Conservation (phyloP, 2,329 filamentous ascomycete genomes). For the Penicillium sp. region DNA sequence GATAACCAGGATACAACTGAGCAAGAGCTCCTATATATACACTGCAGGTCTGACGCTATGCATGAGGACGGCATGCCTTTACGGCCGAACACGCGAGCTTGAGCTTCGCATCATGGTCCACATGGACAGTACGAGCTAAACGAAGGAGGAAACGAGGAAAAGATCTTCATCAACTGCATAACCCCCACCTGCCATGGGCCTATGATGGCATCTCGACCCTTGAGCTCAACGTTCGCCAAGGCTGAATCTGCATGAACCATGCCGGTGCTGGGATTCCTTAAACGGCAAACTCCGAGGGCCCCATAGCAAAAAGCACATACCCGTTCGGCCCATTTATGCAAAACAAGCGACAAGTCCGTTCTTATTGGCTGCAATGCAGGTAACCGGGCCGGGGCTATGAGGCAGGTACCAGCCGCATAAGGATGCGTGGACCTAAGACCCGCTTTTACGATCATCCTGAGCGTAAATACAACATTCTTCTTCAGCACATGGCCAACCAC, state of each 20-base stretch:
- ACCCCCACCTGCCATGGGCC: constrained; percentile 11
- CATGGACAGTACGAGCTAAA: constrained; percentile 15
- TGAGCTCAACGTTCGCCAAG: constrained; percentile 5
- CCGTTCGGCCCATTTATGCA: constrained; percentile 8
- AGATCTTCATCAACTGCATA: constrained; percentile 13
- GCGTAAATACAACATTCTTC: constrained; percentile 6
- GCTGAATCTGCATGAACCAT: constrained; percentile 15
- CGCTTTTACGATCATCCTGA: constrained; percentile 4
- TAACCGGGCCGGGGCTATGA: constrained; percentile 13
- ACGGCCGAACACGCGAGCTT: constrained; percentile 16
- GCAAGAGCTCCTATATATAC: constrained; percentile 15
- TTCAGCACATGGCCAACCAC: constrained; percentile 19
- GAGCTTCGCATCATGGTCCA: constrained; percentile 15
- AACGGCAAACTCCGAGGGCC: constrained; percentile 1
- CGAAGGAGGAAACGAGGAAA: constrained; percentile 12
- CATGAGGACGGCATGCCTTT: constrained; percentile 12
- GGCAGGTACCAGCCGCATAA: constrained; percentile 17
- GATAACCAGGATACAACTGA: neutral
- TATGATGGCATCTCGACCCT: constrained; percentile 18
- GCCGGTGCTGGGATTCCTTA: constrained; percentile 10
- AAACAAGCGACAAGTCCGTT: constrained; percentile 17
- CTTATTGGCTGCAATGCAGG: constrained; percentile 15
- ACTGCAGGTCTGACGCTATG: constrained; percentile 11
- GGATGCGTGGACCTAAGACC: constrained; percentile 4
- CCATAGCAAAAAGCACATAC: constrained; percentile 13